These are phyloP conservation scores for Phlebiopsis flavidoalba DNA, from an alignment of 768 basidiomycete species.

Conservation along the genomic window DNA sequence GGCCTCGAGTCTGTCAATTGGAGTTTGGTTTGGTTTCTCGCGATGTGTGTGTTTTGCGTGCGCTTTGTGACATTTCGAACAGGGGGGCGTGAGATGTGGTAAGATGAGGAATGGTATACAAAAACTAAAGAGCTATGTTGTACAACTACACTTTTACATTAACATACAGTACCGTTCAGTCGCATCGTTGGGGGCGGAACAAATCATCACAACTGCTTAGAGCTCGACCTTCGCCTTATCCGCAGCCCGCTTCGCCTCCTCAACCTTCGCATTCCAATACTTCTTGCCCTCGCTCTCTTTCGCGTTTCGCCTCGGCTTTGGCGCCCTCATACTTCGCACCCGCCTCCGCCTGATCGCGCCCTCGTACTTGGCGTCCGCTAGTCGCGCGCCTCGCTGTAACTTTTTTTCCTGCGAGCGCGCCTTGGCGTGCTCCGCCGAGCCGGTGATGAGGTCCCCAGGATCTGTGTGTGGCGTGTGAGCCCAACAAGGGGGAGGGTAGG, in stretches of 20 bases:
- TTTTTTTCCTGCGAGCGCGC: constrained; percentile 19
- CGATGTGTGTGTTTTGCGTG: too few species aligned
- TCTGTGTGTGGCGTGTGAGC: constrained; percentile 7
- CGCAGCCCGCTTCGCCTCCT: constrained; percentile 23
- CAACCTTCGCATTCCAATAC: constrained; percentile 33
- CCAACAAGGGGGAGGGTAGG: not conserved
- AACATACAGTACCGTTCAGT: not conserved
- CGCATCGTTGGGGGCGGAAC: too few species aligned
- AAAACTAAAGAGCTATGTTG: not conserved
- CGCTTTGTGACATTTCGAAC: too few species aligned
- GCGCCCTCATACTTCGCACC: constrained; percentile 18
- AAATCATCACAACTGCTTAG: constrained; percentile 7
- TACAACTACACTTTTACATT: not conserved
- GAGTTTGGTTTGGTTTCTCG: too few species aligned
- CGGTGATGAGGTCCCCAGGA: constrained; percentile 38
- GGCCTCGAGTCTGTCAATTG: too few species aligned
- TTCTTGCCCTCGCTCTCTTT: constrained; percentile 23
- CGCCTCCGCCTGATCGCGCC: constrained; percentile 7
- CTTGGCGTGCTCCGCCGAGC: constrained; percentile 28
- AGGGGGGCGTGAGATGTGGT: too few species aligned
- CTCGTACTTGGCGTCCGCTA: constrained; percentile 21
- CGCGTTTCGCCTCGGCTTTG: constrained; percentile 23
- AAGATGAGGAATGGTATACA: not conserved
- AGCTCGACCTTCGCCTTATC: constrained; percentile 37
- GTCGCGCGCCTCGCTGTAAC: constrained; percentile 20